phyloP scores from a whole-genome alignment of 192 early-diverging fungal genomes.

The Cladochytrium replicatum region DNA sequence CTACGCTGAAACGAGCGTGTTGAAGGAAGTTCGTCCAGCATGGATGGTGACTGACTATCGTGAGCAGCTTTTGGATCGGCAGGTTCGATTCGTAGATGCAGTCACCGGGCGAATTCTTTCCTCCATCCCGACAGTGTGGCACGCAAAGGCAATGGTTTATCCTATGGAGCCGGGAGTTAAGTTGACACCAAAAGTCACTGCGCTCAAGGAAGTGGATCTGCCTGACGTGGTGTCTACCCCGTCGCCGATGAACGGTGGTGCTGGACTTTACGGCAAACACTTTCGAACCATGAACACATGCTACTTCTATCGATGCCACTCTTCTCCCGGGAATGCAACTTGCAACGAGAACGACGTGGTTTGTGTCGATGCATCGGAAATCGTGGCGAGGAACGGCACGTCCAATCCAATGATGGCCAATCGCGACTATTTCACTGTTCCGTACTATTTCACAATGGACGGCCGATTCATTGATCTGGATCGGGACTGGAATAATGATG shows the following conservation, averaged over 20 bases:
- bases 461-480: background rate
- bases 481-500: background rate
- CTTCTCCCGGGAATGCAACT: background rate
- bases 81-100: background rate
- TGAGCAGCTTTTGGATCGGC: background rate
- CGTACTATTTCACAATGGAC: background rate
- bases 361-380: background rate
- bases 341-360: background rate
- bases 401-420: background rate
- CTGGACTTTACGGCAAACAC: background rate
- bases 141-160: background rate
- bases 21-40: background rate
- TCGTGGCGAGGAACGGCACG: no score
- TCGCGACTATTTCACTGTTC: background rate
- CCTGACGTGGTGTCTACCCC: no score
- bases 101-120: background rate
- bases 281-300: background rate
- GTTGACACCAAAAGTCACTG: no score
- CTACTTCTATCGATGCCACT: background rate
- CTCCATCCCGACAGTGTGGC: background rate
- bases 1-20: background rate
- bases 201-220: no score
- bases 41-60: background rate
- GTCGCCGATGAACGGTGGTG: background rate
- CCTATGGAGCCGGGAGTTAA: background rate